Conservation (phyloP, 2,329 filamentous ascomycete species). For the Exophiala viscosa region DNA sequence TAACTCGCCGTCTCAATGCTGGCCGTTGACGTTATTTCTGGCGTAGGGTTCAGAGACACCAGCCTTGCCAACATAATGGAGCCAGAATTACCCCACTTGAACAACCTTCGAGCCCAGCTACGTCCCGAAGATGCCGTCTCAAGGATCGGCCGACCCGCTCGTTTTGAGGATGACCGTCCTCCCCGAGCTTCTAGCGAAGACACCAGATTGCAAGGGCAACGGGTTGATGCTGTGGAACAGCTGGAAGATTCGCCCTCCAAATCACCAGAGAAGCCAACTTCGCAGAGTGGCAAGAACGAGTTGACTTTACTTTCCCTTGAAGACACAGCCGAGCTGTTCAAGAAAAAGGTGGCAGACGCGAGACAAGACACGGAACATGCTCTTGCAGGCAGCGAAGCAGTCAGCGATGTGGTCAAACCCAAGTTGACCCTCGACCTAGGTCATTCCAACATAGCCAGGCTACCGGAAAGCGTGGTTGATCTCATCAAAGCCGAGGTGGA, state of each 20-base stretch:
- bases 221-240: constrained; percentile 1
- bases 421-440: constrained; percentile 52
- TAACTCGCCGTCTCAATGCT: constrained; percentile 16
- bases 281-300: constrained; percentile 8
- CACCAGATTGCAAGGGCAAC: constrained; percentile 15
- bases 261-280: constrained; percentile 2
- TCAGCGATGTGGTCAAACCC: constrained; percentile 45
- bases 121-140: constrained; percentile 21
- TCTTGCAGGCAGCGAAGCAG: constrained; percentile 43
- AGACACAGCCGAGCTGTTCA: constrained; percentile 45
- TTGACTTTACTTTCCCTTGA: constrained; percentile 36
- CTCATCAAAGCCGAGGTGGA: constrained; percentile 53
- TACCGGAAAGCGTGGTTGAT: constrained; percentile 50
- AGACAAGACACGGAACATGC: constrained; percentile 47
- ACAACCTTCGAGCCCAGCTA: constrained; percentile 10
- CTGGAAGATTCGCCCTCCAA: constrained; percentile 16
- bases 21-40: constrained; percentile 22
- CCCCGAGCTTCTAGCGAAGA: constrained; percentile 22
- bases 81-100: constrained; percentile 11
- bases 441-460: constrained; percentile 46
- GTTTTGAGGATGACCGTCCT: constrained; percentile 18
- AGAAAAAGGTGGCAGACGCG: constrained; percentile 45
- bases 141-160: constrained; percentile 18
- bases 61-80: constrained; percentile 22
- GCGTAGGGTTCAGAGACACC: constrained; percentile 18